These are phyloP conservation scores for Sanghuangporus sanghuang DNA, from an alignment of 1,284 basidiomycete species.

Conservation along the genomic window DNA sequence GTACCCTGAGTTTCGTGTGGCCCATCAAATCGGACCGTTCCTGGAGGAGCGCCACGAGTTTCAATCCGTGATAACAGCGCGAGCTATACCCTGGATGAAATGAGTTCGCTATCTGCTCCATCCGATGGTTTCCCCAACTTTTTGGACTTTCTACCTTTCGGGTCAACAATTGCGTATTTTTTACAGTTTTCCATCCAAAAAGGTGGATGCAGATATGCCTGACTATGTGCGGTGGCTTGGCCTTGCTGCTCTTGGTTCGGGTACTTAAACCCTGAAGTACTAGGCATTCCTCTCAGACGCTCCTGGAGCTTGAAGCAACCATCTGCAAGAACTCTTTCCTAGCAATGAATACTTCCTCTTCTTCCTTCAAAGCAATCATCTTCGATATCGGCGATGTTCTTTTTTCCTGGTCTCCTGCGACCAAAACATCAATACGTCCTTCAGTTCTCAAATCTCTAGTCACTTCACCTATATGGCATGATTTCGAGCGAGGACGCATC, in stretches of 20 bases:
- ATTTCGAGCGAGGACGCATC: conserved; percentile 49
- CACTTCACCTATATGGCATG: conserved; percentile 46
- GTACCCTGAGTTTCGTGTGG: no score
- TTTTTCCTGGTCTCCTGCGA: conserved; percentile 48
- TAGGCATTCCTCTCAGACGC: not conserved
- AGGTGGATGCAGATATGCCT: no score
- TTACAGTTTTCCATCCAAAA: no score
- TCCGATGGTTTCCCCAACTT: not conserved
- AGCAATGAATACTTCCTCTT: not conserved
- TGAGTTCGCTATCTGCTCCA: not conserved
- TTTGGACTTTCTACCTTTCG: not conserved
- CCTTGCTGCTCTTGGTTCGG: not conserved
- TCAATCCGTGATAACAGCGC: no score
- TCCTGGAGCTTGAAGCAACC: not conserved
- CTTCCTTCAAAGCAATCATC: not conserved
- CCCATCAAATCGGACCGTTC: no score
- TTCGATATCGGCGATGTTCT: conserved; percentile 45
- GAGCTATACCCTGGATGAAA: no score
- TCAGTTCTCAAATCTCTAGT: conserved; percentile 40
- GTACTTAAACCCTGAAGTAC: not conserved
- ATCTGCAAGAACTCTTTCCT: not conserved
- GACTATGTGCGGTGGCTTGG: no score
- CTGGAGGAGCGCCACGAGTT: no score
- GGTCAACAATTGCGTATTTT: not conserved
- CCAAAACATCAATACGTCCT: conserved; percentile 40